Percentiles rank a stretch among this genome's conserved stretches.
Evolutionary conservation across 805 yeast genomes (phyloP).

Genomic region (Metschnikowia hibisci): DNA sequence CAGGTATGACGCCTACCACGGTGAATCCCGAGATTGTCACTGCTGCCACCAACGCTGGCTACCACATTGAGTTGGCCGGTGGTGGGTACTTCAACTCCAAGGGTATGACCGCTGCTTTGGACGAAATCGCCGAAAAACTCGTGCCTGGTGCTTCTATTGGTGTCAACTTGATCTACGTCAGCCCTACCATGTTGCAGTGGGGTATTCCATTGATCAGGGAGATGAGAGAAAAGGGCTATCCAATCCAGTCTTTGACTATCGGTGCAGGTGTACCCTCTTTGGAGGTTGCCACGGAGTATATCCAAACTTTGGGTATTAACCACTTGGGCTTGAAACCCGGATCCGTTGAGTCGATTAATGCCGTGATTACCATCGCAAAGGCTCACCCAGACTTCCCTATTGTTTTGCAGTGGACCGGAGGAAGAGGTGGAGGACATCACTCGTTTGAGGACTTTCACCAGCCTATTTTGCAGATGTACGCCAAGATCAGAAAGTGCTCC

Average conservation of each 20-base stretch:
- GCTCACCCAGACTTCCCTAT: constrained; percentile 97
- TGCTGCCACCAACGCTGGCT: constrained; percentile 93
- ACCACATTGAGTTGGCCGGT: constrained; percentile 96
- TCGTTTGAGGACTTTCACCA: constrained; percentile 99
- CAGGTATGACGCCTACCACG: constrained; percentile 99
- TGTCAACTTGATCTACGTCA: constrained; percentile 89
- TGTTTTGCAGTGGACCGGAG: constrained; percentile 99
- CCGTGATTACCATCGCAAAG: constrained; percentile 84
- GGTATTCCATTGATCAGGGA: constrained; percentile 92
- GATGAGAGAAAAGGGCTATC: constrained; percentile 87
- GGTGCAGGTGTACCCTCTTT: constrained; percentile 99
- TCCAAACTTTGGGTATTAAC: constrained; percentile 84
- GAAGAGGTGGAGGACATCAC: constrained; percentile 99
- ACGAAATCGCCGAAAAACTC: constrained; percentile 60
- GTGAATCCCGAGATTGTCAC: constrained; percentile 92
- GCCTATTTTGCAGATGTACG: constrained; percentile 92
- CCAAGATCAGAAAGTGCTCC: constrained; percentile 85
- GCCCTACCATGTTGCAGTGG: constrained; percentile 98
- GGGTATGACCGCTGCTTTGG: constrained; percentile 70
- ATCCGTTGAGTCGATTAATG: constrained; percentile 86
- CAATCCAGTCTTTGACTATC: constrained; percentile 90
- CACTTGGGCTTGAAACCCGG: constrained; percentile 98
- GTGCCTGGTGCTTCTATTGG: constrained; percentile 89
- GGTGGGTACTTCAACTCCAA: constrained; percentile 90
- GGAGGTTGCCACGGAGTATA: constrained; percentile 96